phyloP scores from a whole-genome alignment of 139 green algal species.

The Marvania coccoides region DNA sequence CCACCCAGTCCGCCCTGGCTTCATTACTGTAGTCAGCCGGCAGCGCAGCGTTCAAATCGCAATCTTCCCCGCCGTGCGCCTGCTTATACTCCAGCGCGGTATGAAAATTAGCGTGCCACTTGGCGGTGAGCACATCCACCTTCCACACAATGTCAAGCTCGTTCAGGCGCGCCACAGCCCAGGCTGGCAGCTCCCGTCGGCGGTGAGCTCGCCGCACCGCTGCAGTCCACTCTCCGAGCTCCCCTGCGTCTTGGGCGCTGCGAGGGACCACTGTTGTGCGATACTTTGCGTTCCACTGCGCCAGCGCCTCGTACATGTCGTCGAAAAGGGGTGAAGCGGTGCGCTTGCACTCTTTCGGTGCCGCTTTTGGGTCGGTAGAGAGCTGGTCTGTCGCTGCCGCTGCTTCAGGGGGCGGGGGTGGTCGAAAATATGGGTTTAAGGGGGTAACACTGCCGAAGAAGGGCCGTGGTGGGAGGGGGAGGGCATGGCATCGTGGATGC shows the following conservation, averaged over 20 bases:
- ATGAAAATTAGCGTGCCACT: constrained; percentile 21
- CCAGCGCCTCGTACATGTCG: neutral
- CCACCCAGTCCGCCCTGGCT: neutral
- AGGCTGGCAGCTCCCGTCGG: neutral
- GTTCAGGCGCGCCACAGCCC: constrained; percentile 17
- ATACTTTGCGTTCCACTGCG: neutral
- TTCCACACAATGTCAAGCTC: constrained; percentile 28
- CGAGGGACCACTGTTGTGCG: neutral
- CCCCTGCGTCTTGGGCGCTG: neutral
- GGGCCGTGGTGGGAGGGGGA: too few species aligned
- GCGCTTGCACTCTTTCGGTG: too few species aligned
- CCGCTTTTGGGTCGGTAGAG: neutral
- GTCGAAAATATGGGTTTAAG: too few species aligned
- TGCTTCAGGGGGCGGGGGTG: too few species aligned
- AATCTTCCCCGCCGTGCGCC: neutral
- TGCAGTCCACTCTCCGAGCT: neutral
- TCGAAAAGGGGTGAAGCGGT: too few species aligned
- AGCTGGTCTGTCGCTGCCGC: neutral
- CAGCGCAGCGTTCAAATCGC: neutral
- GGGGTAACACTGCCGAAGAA: too few species aligned
- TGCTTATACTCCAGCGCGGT: constrained; percentile 10
- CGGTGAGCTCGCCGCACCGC: neutral
- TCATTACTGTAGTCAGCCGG: neutral
- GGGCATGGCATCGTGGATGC: too few species aligned
- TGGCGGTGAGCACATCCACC: constrained; percentile 15